Base-by-base conservation (phyloP, 2,329 filamentous ascomycete species). In the Fusarium sp. region DNA sequence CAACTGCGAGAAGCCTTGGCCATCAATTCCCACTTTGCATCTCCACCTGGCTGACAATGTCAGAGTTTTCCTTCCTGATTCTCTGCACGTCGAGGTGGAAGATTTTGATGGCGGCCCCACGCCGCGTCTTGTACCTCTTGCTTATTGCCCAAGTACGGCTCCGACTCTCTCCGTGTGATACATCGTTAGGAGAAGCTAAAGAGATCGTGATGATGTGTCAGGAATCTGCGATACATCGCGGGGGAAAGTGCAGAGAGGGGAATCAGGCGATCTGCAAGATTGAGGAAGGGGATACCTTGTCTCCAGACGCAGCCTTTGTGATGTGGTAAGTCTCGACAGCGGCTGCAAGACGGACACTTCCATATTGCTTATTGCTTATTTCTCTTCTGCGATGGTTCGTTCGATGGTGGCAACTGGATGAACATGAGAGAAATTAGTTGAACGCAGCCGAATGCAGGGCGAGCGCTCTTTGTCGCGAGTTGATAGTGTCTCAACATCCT, bases 131-230 rank as follows among this genome's bases (percentile, higher is more conserved):
- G 45, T 31, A 34, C n/a, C 36, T 63, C 54, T 59, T 61, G 43
- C 52, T 26, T 46, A 44, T 45, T 61, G 38, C 26, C 57, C 52
- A 62, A 67, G 43, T 50, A 39, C 55, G 68, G 54, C 61, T 72
- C 70, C 72, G 72, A 74, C 18, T 73, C 63, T 72, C 63, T 73
- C 72, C 70, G 64, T 46, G 58, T 53, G 38, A 51, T 62, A 33
- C 17, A 49, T 42, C 9, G 46, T 44, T 49, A 22, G 33, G 43
- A 51, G 45, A 50, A 48, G 45, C 26, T 18, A n/a, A 55, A 43
- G 46, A 51, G 40, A 68, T 65, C 54, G 24, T 34, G 46, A 58
- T 58, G 44, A 58, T 36, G 52, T 58, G 52, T 51, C 55, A 54
- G 58, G 53, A 61, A 57, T 49, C 43, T 71, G 50, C 63, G 46